Percentiles rank a stretch among this genome's conserved stretches.
phyloP scores from a whole-genome alignment of 179 eudicot species.

The Actinidia polygama region DNA sequence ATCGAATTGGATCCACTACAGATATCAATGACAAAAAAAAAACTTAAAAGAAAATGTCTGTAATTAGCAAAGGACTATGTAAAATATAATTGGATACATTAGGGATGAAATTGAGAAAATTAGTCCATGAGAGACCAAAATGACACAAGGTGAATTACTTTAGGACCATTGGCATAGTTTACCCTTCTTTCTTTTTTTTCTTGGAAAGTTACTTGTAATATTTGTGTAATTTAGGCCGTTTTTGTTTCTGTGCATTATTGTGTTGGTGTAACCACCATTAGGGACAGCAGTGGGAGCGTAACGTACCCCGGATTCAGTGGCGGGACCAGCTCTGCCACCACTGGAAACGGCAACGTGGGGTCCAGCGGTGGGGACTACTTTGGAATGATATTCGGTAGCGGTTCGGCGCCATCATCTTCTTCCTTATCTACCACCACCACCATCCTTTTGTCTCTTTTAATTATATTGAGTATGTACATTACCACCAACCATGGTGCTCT shows the following conservation, averaged over 20 bases:
- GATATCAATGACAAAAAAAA: no score
- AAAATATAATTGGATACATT: no score
- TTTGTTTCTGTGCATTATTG: neutral
- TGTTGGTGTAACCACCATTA: constrained; percentile 18
- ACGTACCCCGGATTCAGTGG: constrained; percentile 27
- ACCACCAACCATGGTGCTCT: constrained; percentile 34
- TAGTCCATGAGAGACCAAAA: no score
- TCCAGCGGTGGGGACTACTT: constrained; percentile 29
- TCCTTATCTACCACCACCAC: constrained; percentile 24
- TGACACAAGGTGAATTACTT: no score
- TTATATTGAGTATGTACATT: constrained; percentile 35
- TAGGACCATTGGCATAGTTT: no score
- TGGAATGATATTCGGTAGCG: constrained; percentile 59
- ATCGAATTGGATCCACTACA: no score
- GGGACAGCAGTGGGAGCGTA: constrained; percentile 35
- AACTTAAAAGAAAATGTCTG: no score
- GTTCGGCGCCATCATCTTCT: constrained; percentile 30
- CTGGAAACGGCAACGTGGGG: constrained; percentile 27
- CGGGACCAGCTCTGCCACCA: constrained; percentile 36
- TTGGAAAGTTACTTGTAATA: no score
- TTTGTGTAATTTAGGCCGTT: no score
- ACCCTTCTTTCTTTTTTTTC: no score
- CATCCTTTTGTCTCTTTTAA: constrained; percentile 26
- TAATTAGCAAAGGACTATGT: no score
- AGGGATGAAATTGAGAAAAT: no score